Evolutionary conservation across 2,329 filamentous ascomycete species (phyloP).

Genomic region (Lojkania enalia): DNA sequence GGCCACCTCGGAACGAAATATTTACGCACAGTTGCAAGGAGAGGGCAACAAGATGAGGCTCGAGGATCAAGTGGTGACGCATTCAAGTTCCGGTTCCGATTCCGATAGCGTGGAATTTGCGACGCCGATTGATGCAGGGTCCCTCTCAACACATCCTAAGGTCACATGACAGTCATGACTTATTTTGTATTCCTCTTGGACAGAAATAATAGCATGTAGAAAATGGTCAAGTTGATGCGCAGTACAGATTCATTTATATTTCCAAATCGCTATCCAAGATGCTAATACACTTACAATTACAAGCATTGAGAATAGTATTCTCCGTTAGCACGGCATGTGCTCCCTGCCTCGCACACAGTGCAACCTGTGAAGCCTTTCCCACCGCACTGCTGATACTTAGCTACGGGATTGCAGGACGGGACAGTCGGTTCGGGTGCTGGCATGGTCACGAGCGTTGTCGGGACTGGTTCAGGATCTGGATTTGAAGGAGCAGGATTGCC

Average conservation of each 20-base stretch:
- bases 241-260: too few species aligned
- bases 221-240: too few species aligned
- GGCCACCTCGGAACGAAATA: not conserved
- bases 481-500: constrained; percentile 6
- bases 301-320: constrained; percentile 34
- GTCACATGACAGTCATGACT: too few species aligned
- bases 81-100: not conserved
- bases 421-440: constrained; percentile 13
- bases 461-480: constrained; percentile 6
- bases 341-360: constrained; percentile 26
- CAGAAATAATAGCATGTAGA: too few species aligned
- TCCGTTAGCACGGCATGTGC: constrained; percentile 23
- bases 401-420: constrained; percentile 15
- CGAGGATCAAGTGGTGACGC: not conserved
- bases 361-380: constrained; percentile 25
- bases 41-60: not conserved
- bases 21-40: not conserved
- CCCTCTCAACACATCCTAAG: too few species aligned
- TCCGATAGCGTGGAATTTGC: constrained; percentile 1
- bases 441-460: constrained; percentile 25
- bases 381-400: constrained; percentile 30
- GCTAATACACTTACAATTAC: constrained; percentile 8
- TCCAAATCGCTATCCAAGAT: too few species aligned
- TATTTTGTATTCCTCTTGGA: too few species aligned
- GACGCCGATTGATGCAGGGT: not conserved